Conservation (phyloP, 208 protist species). For the Hexamita inflata region DNA sequence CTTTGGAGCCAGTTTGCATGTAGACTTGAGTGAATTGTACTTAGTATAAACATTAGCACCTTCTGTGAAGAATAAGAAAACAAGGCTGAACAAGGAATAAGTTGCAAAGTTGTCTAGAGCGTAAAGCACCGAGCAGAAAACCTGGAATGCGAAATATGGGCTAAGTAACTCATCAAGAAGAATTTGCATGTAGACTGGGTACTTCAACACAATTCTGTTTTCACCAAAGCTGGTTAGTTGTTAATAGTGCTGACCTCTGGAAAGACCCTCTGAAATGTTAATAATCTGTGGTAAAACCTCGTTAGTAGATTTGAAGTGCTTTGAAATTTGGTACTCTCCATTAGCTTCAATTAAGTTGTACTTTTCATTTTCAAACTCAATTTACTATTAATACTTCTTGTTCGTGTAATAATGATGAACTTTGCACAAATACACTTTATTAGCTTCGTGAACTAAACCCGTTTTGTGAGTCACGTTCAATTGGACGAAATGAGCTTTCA, state of each 20-base stretch:
- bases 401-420: too few species aligned
- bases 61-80: conserved; percentile 3
- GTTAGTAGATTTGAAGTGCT: too few species aligned
- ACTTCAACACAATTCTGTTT: neutral
- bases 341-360: too few species aligned
- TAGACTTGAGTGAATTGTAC: neutral
- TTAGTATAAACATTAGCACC: conserved; percentile 6
- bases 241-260: conserved; percentile 15
- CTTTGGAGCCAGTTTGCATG: neutral
- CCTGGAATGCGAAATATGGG: conserved; percentile 14
- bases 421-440: too few species aligned
- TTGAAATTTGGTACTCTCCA: too few species aligned
- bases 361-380: too few species aligned
- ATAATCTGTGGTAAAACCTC: too few species aligned
- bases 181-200: neutral
- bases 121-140: conserved; percentile 12
- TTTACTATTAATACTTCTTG: too few species aligned
- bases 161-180: neutral
- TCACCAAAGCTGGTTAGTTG: neutral
- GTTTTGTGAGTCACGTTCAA: too few species aligned
- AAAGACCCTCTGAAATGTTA: too few species aligned
- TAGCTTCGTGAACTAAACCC: too few species aligned
- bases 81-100: neutral
- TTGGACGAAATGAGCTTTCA: too few species aligned
- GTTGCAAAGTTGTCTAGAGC: conserved; percentile 10